A percentile compares a stretch with the other conserved stretches of the same genome.
These are phyloP conservation scores for Aspergillus aculeatinus DNA, from an alignment of 2,329 filamentous ascomycete species.

Conservation along the genomic window DNA sequence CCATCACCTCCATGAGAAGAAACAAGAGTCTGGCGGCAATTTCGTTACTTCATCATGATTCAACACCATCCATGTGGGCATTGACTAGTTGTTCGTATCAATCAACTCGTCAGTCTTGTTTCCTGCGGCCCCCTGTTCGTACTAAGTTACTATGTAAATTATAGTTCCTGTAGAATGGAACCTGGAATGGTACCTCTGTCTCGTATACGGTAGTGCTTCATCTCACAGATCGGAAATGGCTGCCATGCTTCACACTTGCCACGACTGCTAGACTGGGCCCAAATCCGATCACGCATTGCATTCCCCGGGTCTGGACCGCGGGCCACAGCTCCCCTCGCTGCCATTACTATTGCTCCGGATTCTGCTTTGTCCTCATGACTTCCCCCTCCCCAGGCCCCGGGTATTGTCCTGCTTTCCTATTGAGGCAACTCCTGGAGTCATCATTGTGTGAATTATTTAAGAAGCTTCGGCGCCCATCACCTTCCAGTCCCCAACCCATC, in stretches of 20 bases:
- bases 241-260: conserved; percentile 12
- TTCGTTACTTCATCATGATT: conserved; percentile 9
- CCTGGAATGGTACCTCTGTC: background rate
- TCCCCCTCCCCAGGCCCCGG: conserved; percentile 11
- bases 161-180: too few species aligned
- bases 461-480: conserved; percentile 2
- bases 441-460: conserved; percentile 22
- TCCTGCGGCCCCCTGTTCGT: too few species aligned
- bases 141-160: too few species aligned
- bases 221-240: background rate
- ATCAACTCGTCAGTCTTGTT: too few species aligned
- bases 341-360: conserved; percentile 10
- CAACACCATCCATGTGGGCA: background rate
- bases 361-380: conserved; percentile 23
- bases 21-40: background rate
- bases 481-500: conserved; percentile 6
- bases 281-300: conserved; percentile 7
- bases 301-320: conserved; percentile 15
- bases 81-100: background rate
- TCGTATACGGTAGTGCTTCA: background rate
- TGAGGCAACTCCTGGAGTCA: conserved; percentile 1
- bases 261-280: conserved; percentile 6
- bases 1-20: too few species aligned
- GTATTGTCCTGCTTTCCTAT: background rate
- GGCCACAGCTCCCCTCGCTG: conserved; percentile 10